Conservation (phyloP, 2,329 filamentous ascomycete genomes). For the Cordyceps cateniannulata region DNA sequence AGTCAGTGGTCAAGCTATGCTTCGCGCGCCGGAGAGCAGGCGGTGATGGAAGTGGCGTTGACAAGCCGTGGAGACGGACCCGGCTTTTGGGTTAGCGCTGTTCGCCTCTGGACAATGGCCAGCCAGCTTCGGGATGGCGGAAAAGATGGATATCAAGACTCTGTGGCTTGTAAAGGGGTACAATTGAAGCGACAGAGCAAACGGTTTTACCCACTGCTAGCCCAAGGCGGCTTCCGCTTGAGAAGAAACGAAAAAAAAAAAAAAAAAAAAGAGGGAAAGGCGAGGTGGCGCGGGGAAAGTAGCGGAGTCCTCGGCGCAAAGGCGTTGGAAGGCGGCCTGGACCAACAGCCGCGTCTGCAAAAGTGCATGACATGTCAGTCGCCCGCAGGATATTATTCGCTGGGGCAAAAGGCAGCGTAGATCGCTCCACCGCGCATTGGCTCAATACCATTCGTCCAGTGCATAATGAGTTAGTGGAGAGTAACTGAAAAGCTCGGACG, state of each 20-base stretch:
- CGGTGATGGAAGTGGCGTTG: conserved; percentile 1
- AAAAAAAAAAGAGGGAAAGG: not conserved
- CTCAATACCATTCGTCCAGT: not conserved
- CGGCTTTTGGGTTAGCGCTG: not conserved
- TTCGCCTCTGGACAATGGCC: not conserved
- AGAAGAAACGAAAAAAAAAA: too few species aligned
- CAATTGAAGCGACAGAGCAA: too few species aligned
- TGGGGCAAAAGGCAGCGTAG: not conserved
- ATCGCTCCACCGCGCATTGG: not conserved
- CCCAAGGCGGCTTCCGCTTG: not conserved
- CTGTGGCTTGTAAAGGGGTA: too few species aligned
- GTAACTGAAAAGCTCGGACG: not conserved
- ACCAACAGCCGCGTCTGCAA: not conserved
- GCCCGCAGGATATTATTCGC: not conserved
- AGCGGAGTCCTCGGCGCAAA: not conserved
- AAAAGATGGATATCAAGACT: not conserved
- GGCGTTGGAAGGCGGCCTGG: not conserved
- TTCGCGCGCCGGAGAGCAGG: not conserved
- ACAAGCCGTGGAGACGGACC: not conserved
- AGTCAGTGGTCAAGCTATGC: too few species aligned
- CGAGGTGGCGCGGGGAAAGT: not conserved
- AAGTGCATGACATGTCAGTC: not conserved
- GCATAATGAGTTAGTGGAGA: not conserved
- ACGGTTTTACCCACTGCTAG: too few species aligned
- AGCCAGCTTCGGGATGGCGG: not conserved